phyloP scores from a whole-genome alignment of 2,329 filamentous ascomycete species.

The Beauveria sp. region DNA sequence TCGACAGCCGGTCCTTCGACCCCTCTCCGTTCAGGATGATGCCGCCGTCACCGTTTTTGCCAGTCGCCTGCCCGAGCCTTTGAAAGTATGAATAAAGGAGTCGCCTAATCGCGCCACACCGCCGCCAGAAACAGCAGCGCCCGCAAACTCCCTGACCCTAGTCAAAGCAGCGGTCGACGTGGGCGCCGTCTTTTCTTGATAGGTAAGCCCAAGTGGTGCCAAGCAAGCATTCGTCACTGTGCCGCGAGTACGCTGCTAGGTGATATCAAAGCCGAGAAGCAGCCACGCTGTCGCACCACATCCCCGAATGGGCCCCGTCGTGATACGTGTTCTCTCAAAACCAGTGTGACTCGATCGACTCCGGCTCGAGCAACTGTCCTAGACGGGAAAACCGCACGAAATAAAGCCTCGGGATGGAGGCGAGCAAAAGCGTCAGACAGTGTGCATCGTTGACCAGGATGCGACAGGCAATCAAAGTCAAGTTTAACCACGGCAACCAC shows the following conservation, averaged over 20 bases:
- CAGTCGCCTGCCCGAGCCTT: not conserved
- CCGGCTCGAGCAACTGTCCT: not conserved
- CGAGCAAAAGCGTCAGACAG: not conserved
- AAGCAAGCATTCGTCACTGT: not conserved
- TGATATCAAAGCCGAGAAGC: not conserved
- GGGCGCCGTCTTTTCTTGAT: too few relatives aligned
- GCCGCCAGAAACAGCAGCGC: too few relatives aligned
- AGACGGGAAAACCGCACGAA: not conserved
- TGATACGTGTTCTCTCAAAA: not conserved
- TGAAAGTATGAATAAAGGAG: too few relatives aligned
- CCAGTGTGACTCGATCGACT: not conserved
- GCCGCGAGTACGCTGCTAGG: not conserved
- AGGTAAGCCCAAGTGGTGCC: not conserved
- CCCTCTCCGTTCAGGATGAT: not conserved
- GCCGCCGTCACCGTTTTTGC: not conserved
- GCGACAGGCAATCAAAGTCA: not conserved
- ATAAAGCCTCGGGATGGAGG: not conserved
- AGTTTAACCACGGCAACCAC: too few relatives aligned
- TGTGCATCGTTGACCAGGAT: not conserved
- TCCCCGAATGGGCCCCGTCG: not conserved
- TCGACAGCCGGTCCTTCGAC: too few relatives aligned
- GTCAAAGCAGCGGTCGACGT: too few relatives aligned
- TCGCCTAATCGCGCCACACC: too few relatives aligned
- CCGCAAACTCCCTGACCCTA: too few relatives aligned
- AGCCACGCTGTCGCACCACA: not conserved